A percentile compares a stretch with the other conserved stretches of the same genome.
Evolutionary conservation across 2,329 filamentous ascomycete species (phyloP).

Genomic region (Penicillium sp.): DNA sequence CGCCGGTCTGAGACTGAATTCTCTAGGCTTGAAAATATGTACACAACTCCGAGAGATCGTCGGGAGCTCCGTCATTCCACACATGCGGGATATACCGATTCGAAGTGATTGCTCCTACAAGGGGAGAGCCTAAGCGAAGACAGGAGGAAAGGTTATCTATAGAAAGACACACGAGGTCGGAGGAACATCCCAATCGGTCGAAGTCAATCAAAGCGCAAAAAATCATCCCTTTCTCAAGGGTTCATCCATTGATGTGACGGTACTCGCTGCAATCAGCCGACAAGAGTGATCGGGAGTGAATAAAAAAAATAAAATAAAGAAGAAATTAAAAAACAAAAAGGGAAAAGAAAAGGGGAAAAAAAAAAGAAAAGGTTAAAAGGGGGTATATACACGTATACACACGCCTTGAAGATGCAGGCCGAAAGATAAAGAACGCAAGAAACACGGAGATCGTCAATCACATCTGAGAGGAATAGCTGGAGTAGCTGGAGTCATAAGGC

Average conservation of each 20-base stretch:
- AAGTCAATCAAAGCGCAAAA: constrained; percentile 19
- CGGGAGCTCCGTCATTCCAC: constrained; percentile 12
- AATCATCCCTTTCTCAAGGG: constrained; percentile 14
- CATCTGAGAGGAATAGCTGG: constrained; percentile 20
- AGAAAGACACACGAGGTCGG: background rate
- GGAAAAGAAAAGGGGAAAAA: too few species aligned
- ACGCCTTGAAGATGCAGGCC: constrained; percentile 7
- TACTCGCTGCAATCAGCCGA: constrained; percentile 8
- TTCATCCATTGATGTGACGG: constrained; percentile 10
- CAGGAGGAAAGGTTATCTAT: background rate
- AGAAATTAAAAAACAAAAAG: background rate
- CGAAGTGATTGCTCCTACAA: background rate
- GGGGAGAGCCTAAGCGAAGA: constrained; percentile 3
- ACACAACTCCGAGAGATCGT: constrained; percentile 2
- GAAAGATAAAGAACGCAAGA: constrained; percentile 1
- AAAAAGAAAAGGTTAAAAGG: background rate
- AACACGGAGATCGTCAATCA: constrained; percentile 9
- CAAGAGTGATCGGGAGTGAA: constrained; percentile 1
- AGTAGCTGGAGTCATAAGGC: constrained; percentile 18
- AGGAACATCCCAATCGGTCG: constrained; percentile 6
- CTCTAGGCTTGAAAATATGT: constrained; percentile 14
- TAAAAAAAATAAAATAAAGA: too few species aligned
- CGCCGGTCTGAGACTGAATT: constrained; percentile 13
- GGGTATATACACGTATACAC: constrained; percentile 18
- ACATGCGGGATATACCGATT: constrained; percentile 5